Evolutionary conservation across 148 eudicot species (phyloP).

Genomic region (Fallopia convolvulus): DNA sequence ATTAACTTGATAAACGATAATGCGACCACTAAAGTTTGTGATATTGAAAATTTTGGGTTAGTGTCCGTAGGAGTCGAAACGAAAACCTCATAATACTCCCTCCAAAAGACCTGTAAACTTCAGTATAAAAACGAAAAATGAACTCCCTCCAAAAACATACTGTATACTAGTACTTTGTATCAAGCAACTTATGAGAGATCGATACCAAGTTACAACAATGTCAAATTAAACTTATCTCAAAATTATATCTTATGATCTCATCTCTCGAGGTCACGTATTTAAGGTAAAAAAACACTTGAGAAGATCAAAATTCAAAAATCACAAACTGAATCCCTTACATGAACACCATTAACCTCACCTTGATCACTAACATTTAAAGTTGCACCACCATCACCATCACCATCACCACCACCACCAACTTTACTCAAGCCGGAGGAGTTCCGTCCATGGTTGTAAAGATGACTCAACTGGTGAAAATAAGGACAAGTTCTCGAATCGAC

Average conservation of each 20-base stretch:
- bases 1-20: no score
- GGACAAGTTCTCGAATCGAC: constrained; percentile 89
- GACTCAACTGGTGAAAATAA: constrained; percentile 70
- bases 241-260: neutral
- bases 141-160: no score
- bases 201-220: neutral
- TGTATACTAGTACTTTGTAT: neutral
- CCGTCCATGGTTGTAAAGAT: constrained; percentile 49
- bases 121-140: no score
- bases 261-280: no score
- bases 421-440: no score
- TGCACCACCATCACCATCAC: constrained; percentile 2
- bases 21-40: no score
- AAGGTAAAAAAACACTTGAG: no score
- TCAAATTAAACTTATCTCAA: neutral
- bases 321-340: neutral
- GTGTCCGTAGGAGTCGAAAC: no score
- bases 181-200: neutral
- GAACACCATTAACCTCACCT: neutral
- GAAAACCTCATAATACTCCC: no score
- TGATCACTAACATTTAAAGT: neutral
- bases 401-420: no score
- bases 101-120: no score
- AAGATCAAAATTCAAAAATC: constrained; percentile 8
- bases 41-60: no score